These are phyloP conservation scores for Brassica cretica DNA, from an alignment of 345 rosid species.

Conservation along the genomic window DNA sequence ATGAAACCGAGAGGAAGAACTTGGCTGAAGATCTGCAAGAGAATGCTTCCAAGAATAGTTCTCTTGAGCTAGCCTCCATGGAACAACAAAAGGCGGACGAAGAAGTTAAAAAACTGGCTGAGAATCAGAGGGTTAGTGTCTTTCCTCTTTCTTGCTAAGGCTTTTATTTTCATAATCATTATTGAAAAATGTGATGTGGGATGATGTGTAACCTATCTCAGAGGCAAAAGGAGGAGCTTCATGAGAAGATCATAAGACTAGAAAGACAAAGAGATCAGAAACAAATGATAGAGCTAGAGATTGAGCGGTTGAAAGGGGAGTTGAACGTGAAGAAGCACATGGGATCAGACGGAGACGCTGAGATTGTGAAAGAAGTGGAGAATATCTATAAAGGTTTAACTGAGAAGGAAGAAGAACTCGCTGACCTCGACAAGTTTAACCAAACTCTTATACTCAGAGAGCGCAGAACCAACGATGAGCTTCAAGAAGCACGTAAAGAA, in stretches of 20 bases:
- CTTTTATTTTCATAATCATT: neutral
- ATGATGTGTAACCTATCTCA: slow-evolving; percentile 26
- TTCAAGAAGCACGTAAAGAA: slow-evolving; percentile 92
- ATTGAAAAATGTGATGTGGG: neutral
- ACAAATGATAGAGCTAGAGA: slow-evolving; percentile 83
- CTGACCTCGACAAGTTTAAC: slow-evolving; percentile 64
- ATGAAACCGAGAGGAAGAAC: slow-evolving; percentile 48
- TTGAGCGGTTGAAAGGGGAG: slow-evolving; percentile 69
- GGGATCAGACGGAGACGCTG: slow-evolving; percentile 72
- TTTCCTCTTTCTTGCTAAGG: neutral
- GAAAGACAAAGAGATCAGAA: slow-evolving; percentile 76
- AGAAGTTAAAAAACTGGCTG: slow-evolving; percentile 75
- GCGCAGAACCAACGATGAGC: slow-evolving; percentile 84
- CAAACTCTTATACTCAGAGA: slow-evolving; percentile 80
- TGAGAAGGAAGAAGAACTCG: slow-evolving; percentile 75
- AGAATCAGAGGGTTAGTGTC: slow-evolving; percentile 69
- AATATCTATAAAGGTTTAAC: slow-evolving; percentile 50
- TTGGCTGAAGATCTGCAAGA: slow-evolving; percentile 66
- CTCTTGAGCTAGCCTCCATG: slow-evolving; percentile 70
- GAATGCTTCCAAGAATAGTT: slow-evolving; percentile 74
- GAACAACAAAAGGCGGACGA: slow-evolving; percentile 88
- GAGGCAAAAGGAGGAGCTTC: slow-evolving; percentile 85
- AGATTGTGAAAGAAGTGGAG: slow-evolving; percentile 61
- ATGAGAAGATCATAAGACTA: slow-evolving; percentile 67
- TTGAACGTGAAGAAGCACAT: slow-evolving; percentile 78